Base-by-base conservation (phyloP, 208 protist genomes). In the Leishmania major region DNA sequence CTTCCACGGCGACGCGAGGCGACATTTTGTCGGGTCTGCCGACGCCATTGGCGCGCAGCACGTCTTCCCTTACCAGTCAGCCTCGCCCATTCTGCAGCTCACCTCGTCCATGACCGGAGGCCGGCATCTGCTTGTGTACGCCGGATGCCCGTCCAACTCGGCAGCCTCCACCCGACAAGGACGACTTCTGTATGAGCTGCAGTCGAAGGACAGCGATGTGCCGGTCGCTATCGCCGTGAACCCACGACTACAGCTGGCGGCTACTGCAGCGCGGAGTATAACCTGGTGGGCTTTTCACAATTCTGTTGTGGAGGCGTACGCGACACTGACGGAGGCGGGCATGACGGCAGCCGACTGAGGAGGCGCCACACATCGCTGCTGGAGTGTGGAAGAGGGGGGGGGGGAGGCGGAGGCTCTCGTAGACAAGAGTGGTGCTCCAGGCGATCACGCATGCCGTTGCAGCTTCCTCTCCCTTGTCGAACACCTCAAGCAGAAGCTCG, bases 201-300 rank as follows among this genome's bases (percentile, higher is more conserved):
- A 95, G 77, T 93, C 91, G 11, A 94, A 90, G 77, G 94, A 95
- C 80, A 95, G 88, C 83, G 94, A 96, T 72, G 83, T 91, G 43
- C 91, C 92, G 45, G 84, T 93, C 4, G 89, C 86, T 2, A 22
- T 96, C 35, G 85, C 88, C 55, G 93, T 97, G 59, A 96, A 96
- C 79, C 84, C 86, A 57, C 85, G 90, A 19, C 95, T 89, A 43
- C 82, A 84, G 31, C 80, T 97, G 0, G 86, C 95, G 28, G 91
- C 90, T 19, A 94, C 89, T 2, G 91, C 92, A 5, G 92, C 94
- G 28, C 90, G 92, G 45, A 87, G 84, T 76, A 86, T 96, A 5
- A 97, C 94, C 40, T 97, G 91, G 94, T 97, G 92, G 92, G 83
- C 90, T 15, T 89, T 96, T 78, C 91, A 93, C 71, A 80, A 69